These are phyloP conservation scores for Lycium barbarum DNA, from an alignment of 257 asterid genomes.

Conservation along the genomic window DNA sequence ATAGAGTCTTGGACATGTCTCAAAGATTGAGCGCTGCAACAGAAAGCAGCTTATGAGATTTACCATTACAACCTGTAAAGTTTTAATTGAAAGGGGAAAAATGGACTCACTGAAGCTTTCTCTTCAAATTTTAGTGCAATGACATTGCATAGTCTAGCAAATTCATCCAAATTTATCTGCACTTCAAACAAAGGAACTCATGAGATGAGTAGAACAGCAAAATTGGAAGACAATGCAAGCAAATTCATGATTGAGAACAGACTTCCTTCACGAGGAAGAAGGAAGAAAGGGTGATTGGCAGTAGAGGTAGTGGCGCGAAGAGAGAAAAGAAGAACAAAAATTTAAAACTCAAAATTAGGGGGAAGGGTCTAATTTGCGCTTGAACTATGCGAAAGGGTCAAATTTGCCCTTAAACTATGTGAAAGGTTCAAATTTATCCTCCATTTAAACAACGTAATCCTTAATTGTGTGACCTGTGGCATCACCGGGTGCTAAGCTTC, in stretches of 20 bases:
- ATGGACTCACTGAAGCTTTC: constrained; percentile 69
- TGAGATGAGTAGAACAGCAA: constrained; percentile 9
- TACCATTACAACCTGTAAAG: constrained; percentile 19
- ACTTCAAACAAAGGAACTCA: constrained; percentile 31
- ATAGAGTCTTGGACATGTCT: constrained; percentile 67
- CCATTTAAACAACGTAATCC: too few relatives aligned
- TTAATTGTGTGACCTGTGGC: too few relatives aligned
- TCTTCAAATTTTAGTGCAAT: constrained; percentile 90
- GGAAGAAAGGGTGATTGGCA: too few relatives aligned
- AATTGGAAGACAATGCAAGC: background rate
- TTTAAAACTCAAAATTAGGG: too few relatives aligned
- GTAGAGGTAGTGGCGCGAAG: too few relatives aligned
- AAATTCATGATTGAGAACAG: background rate
- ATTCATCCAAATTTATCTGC: constrained; percentile 89
- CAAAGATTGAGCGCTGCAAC: constrained; percentile 72
- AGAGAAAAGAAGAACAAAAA: too few relatives aligned
- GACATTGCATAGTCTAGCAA: constrained; percentile 79
- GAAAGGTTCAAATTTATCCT: too few relatives aligned
- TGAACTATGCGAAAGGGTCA: too few relatives aligned
- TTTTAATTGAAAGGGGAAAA: constrained; percentile 35
- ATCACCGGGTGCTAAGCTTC: too few relatives aligned
- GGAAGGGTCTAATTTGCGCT: too few relatives aligned
- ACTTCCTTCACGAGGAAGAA: background rate
- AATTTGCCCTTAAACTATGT: too few relatives aligned
- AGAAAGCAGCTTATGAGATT: constrained; percentile 28